A percentile compares a stretch with the other conserved stretches of the same genome.
Evolutionary conservation across 768 basidiomycete species (phyloP).

Genomic region (Tricholoma terreum): DNA sequence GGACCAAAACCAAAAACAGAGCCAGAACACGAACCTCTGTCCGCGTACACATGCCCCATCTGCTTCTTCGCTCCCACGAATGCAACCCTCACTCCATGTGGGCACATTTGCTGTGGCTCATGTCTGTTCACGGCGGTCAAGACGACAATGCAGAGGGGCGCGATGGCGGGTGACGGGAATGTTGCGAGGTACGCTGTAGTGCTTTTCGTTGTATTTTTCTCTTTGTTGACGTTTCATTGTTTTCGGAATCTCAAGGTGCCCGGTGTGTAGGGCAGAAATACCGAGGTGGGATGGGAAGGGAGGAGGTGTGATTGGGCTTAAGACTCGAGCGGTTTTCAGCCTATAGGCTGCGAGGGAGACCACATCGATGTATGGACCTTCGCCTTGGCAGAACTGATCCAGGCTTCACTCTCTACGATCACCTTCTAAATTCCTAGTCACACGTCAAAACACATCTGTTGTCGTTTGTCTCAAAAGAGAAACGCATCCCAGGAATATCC

Average conservation of each 20-base stretch:
- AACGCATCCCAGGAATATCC: too few species aligned
- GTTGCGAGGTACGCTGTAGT: slow-evolving; percentile 37
- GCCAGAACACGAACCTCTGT: slow-evolving; percentile 37
- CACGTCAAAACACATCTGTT: too few species aligned
- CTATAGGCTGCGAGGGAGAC: slow-evolving; percentile 26
- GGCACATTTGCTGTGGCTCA: slow-evolving; percentile 73
- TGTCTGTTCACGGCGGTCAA: slow-evolving; percentile 76
- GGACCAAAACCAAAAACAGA: slow-evolving; percentile 4
- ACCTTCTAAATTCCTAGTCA: too few species aligned
- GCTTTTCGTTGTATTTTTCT: neutral
- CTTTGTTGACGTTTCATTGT: neutral
- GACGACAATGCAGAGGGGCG: slow-evolving; percentile 51
- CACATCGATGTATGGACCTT: too few species aligned
- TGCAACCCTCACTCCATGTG: slow-evolving; percentile 77
- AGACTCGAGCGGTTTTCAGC: slow-evolving; percentile 42
- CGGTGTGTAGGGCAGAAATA: slow-evolving; percentile 66
- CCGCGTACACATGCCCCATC: slow-evolving; percentile 74
- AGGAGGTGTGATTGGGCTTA: slow-evolving; percentile 63
- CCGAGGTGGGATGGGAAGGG: slow-evolving; percentile 71
- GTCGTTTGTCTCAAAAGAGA: too few species aligned
- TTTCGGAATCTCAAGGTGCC: slow-evolving; percentile 43
- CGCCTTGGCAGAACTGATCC: too few species aligned
- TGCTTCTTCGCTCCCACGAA: slow-evolving; percentile 75
- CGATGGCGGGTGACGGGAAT: slow-evolving; percentile 24
- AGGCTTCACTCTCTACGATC: too few species aligned